Evolutionary conservation across 306 rosid species (phyloP), one percentile per base, ranked within the genome.

Genomic region (Citrullus colocynthis): DNA sequence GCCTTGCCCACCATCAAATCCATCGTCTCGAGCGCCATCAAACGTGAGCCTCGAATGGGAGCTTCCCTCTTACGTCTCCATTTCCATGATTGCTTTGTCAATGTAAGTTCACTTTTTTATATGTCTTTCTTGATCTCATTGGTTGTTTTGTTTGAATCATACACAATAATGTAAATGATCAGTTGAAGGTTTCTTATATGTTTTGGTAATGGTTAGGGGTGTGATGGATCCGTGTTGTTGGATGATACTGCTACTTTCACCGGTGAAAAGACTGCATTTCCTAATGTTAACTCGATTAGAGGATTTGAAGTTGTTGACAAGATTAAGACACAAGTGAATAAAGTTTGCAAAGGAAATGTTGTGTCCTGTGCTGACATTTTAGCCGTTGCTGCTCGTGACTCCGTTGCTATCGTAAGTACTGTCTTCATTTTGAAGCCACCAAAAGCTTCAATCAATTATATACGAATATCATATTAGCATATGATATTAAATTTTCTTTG

Each of bases 141-240:
- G 32, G 15, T 32, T 5, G 14, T 17, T 51, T 51, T 74, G 56
- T 45, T 21, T 7, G 7, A 17, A 5, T 55, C 58, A 0, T 54
- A 6, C 20, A 24, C 28, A 24, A 24, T 24, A n/a, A 54, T 15
- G 58, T n/a, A 17, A 16, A 5, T 5, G 36, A 6, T 24, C 28
- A 24, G 16, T 20, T 58, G 63, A 58, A 3, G 12, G 30, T 58
- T 32, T 32, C 2, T 3, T 21, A 24, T 49, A 32, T 32, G 15
- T 17, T 24, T 72, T 65, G 21, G 1, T 74, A 34, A 52, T 54
- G n/a, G 45, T 74, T 48, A 90, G 90, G 92, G 95, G 4, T 90
- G 95, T 18, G 95, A 88, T 81, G 95, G 89, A 74, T 90, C 95
- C 9, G 11, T 88, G 81, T 73, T 90, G 66, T 82, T 88, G 1